Percentiles rank a stretch among this genome's conserved stretches.
Conservation (phyloP, 768 basidiomycete genomes). For the Leccinellum rugosiceps region DNA sequence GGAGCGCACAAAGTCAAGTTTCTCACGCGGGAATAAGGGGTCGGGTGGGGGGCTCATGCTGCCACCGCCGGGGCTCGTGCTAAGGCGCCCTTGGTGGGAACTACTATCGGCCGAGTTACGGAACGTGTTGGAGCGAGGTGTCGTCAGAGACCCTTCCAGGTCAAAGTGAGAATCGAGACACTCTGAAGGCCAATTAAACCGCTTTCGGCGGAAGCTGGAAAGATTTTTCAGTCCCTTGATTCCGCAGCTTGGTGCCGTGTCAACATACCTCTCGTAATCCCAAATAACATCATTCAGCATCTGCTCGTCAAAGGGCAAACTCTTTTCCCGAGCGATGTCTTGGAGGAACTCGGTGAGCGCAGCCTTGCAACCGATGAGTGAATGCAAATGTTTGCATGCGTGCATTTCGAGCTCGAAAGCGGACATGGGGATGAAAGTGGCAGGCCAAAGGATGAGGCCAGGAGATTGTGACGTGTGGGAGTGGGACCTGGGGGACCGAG, state of each 20-base stretch:
- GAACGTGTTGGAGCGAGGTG: conserved; percentile 21
- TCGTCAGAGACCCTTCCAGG: conserved; percentile 14
- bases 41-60: conserved; percentile 20
- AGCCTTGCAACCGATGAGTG: conserved; percentile 56
- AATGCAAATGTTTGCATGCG: conserved; percentile 66
- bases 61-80: conserved; percentile 8
- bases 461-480: conserved; percentile 50
- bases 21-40: conserved; percentile 32
- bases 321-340: conserved; percentile 30
- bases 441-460: conserved; percentile 59
- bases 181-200: conserved; percentile 67
- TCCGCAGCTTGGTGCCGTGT: background rate
- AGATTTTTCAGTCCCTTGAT: conserved; percentile 7
- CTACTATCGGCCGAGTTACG: conserved; percentile 16
- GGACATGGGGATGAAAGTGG: conserved; percentile 55
- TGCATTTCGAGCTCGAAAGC: conserved; percentile 71
- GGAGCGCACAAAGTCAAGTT: conserved; percentile 49
- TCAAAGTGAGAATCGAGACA: conserved; percentile 32
- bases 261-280: conserved; percentile 37
- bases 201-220: conserved; percentile 59
- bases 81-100: conserved; percentile 8
- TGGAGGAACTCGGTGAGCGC: conserved; percentile 52
- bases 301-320: conserved; percentile 17
- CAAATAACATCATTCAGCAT: conserved; percentile 30
- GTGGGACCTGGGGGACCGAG: conserved; percentile 20